A percentile compares a stretch with the other conserved stretches of the same genome.
phyloP scores from a whole-genome alignment of 2,329 filamentous ascomycete species.

The Pestalotiopsis sp. region DNA sequence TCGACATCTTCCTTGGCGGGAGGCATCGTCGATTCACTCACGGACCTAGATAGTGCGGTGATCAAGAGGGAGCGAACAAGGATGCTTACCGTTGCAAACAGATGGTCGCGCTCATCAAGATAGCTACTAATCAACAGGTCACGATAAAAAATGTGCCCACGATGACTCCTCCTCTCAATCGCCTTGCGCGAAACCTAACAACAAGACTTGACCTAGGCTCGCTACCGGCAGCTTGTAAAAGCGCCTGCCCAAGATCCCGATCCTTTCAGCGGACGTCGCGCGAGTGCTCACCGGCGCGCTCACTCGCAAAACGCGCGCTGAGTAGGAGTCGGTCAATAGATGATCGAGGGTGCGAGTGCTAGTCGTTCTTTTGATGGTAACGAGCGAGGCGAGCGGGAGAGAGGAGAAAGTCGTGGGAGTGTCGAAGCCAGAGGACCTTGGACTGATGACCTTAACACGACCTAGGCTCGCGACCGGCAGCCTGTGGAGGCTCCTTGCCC shows the following conservation, averaged over 20 bases:
- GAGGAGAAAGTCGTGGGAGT: neutral
- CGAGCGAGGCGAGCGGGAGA: neutral
- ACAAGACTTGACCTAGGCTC: constrained; percentile 14
- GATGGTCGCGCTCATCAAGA: neutral
- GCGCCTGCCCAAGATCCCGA: constrained; percentile 16
- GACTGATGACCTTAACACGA: neutral
- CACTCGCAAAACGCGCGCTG: neutral
- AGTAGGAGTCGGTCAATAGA: constrained; percentile 14
- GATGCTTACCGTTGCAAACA: constrained; percentile 4
- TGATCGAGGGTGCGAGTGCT: constrained; percentile 17
- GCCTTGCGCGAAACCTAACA: constrained; percentile 3
- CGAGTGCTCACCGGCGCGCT: constrained; percentile 9
- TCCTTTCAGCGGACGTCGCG: constrained; percentile 16
- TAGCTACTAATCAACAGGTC: neutral
- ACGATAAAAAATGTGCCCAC: neutral
- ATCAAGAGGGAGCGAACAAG: neutral
- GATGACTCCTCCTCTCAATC: constrained; percentile 7
- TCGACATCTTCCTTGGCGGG: constrained; percentile 4
- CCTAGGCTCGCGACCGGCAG: constrained; percentile 15
- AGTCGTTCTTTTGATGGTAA: constrained; percentile 11
- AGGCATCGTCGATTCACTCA: constrained; percentile 10
- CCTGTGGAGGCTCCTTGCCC: constrained; percentile 15
- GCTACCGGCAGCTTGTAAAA: constrained; percentile 12
- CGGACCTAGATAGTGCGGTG: neutral
- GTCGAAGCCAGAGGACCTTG: neutral